Conservation (phyloP, 371 early-diverging fungal genomes). For the Batkoa obscura region DNA sequence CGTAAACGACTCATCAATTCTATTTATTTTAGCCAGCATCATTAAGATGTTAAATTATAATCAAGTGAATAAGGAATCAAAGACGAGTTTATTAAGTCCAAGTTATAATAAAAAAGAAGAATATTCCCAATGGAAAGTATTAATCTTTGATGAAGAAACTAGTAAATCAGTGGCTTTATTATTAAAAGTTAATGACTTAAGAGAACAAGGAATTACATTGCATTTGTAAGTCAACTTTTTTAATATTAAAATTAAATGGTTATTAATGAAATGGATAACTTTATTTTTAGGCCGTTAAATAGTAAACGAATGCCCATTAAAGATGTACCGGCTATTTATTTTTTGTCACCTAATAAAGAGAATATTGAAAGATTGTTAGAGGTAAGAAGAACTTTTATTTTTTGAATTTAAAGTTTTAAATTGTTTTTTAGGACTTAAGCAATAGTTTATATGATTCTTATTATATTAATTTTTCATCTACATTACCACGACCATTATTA, state of each 20-base stretch:
- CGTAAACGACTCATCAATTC: neutral
- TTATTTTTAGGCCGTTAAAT: constrained; percentile 35
- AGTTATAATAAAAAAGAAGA: constrained; percentile 13
- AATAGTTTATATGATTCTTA: constrained; percentile 82
- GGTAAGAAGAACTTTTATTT: constrained; percentile 16
- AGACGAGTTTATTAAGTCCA: constrained; percentile 11
- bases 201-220: constrained; percentile 95
- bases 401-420: neutral
- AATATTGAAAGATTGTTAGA: constrained; percentile 62
- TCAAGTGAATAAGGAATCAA: constrained; percentile 11
- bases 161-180: constrained; percentile 95
- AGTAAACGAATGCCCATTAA: constrained; percentile 69
- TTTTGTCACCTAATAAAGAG: constrained; percentile 78
- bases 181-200: constrained; percentile 88
- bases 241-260: neutral
- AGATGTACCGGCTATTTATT: constrained; percentile 97
- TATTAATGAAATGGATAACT: neutral
- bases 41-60: constrained; percentile 35
- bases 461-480: constrained; percentile 85
- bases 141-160: constrained; percentile 87
- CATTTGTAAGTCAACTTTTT: constrained; percentile 90
- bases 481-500: constrained; percentile 71
- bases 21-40: constrained; percentile 18
- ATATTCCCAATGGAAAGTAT: constrained; percentile 76
- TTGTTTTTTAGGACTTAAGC: constrained; percentile 52